phyloP scores from a whole-genome alignment of 805 yeast species.

The Wickerhamomyces chaumierensis region DNA sequence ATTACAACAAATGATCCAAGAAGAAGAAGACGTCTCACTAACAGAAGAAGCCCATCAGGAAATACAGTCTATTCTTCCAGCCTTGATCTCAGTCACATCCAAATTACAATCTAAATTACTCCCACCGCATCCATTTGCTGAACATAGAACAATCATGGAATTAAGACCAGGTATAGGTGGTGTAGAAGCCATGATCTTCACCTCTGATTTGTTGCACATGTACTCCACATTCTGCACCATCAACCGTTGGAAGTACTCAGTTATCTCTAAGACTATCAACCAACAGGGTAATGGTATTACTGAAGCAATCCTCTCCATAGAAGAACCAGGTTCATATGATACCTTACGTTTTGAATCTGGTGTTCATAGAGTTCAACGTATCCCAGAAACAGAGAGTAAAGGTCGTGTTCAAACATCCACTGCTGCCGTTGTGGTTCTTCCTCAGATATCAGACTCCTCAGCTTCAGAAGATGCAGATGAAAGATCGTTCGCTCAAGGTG shows the following conservation, averaged over 20 bases:
- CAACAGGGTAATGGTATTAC: slow-evolving; percentile 56
- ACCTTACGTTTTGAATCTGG: slow-evolving; percentile 79
- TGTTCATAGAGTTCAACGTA: slow-evolving; percentile 89
- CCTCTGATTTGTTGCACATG: slow-evolving; percentile 74
- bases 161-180: slow-evolving; percentile 96
- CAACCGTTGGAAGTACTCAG: slow-evolving; percentile 54
- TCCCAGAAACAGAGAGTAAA: slow-evolving; percentile 87
- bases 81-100: slow-evolving; percentile 29
- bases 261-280: slow-evolving; percentile 46
- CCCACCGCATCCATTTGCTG: slow-evolving; percentile 70
- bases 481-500: slow-evolving; percentile 72
- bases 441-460: slow-evolving; percentile 55
- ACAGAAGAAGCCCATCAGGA: slow-evolving; percentile 55
- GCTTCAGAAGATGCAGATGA: slow-evolving; percentile 40
- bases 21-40: slow-evolving; percentile 25
- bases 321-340: slow-evolving; percentile 69
- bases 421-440: slow-evolving; percentile 88
- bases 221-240: slow-evolving; percentile 58
- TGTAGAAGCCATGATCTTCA: slow-evolving; percentile 79
- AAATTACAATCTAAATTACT: slow-evolving; percentile 47
- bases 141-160: slow-evolving; percentile 70
- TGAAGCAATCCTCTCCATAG: slow-evolving; percentile 67
- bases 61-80: slow-evolving; percentile 33
- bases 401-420: slow-evolving; percentile 95
- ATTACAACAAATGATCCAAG: slow-evolving; percentile 34